Evolutionary conservation across 371 early-diverging fungal genomes (phyloP), one percentile per base, ranked within the genome.

Genomic region (Mucor indicus): DNA sequence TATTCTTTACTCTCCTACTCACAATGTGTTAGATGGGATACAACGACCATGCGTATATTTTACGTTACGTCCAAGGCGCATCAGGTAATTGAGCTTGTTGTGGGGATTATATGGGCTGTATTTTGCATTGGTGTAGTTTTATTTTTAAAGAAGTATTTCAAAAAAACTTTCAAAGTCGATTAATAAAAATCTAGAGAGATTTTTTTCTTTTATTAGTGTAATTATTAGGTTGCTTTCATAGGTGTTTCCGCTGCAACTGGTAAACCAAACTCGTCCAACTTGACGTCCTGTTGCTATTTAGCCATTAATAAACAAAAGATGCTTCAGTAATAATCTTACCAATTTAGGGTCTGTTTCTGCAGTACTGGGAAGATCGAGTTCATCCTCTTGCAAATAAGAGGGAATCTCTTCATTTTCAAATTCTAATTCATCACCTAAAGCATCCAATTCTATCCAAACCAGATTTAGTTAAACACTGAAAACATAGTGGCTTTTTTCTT

Each of bases 381-480:
- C 65, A 6, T 64, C 51, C 20, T 83, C 83, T 44, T 84, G 84
- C 17, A 86, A 58, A 57, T 86, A 86, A 13, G 81, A 81, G 5
- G 86, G 86, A 29, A 83, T 70, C 56, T 78, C 85, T 33, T 87
- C 92, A 30, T 90, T 90, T 38, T 93, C 93, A 50, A 89, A 77
- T 12, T 66, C 65, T 42, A 94, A 54, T 40, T 96, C 97, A 57
- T 93, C 93, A 6, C 92, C 93, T 48, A 97, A 79, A 0, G 95
- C 96, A 56, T 97, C 95, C 72, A 98, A 69, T 77, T 98, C 98
- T 79, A 60, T 9, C n/a, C n/a, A n/a, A n/a, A n/a, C n/a, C n/a
- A n/a, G n/a, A n/a, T n/a, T n/a, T n/a, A n/a, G n/a, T n/a, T n/a
- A n/a, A n/a, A 13, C 5, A 33, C 6, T 15, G 15, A 33, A 15